Evolutionary conservation across 2,329 filamentous ascomycete genomes (phyloP).

Genomic region (Diaporthe velutina): DNA sequence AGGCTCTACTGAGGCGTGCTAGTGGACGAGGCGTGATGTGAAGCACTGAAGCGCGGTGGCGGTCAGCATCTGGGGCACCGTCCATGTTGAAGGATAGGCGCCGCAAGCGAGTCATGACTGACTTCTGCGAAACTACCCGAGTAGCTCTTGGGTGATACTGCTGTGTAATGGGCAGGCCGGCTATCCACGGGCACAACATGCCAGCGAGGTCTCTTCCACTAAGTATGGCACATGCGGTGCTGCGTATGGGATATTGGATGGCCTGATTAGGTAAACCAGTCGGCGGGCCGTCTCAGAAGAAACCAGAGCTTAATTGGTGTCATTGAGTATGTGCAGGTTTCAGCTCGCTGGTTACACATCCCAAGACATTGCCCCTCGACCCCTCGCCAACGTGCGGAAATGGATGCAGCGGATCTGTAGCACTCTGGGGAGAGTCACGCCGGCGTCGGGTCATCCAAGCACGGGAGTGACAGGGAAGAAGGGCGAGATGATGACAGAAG

Average conservation of each 20-base stretch:
- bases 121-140: slow-evolving; percentile 7
- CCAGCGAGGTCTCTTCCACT: not conserved
- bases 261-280: no score
- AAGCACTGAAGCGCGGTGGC: slow-evolving; percentile 5
- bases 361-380: not conserved
- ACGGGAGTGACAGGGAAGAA: slow-evolving; percentile 21
- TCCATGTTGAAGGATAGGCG: not conserved
- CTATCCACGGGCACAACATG: not conserved
- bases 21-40: not conserved
- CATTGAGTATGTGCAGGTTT: not conserved
- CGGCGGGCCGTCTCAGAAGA: not conserved
- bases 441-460: slow-evolving; percentile 25
- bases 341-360: not conserved
- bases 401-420: not conserved
- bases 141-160: not conserved
- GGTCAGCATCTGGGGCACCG: slow-evolving; percentile 19
- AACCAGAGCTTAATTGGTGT: not conserved
- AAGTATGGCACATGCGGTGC: no score
- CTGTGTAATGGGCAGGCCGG: slow-evolving; percentile 8
- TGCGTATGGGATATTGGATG: not conserved
- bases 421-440: slow-evolving; percentile 9
- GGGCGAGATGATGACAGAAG: slow-evolving; percentile 16
- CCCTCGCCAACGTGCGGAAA: not conserved
- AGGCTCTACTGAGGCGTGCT: not conserved
- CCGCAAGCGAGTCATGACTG: slow-evolving; percentile 14